These are phyloP conservation scores for Acacia crassicarpa DNA, from an alignment of 306 rosid species.

Conservation along the genomic window DNA sequence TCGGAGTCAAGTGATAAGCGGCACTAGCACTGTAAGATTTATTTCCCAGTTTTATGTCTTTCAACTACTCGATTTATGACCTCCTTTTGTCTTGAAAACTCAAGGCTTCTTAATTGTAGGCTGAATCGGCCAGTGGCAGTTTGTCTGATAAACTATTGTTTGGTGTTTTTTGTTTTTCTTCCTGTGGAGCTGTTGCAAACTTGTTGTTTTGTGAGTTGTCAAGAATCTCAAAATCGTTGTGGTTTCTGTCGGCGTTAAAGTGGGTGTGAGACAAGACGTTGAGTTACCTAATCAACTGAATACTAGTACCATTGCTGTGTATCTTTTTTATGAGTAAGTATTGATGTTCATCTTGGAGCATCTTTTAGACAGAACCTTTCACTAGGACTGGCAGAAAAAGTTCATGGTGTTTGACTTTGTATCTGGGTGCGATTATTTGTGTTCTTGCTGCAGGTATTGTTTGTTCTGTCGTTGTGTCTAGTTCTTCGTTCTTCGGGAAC, in stretches of 20 bases:
- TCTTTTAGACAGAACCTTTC: not conserved
- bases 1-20: not conserved
- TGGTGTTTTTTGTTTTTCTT: not conserved
- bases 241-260: not conserved
- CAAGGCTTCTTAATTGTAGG: not conserved
- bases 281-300: not conserved
- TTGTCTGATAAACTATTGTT: not conserved
- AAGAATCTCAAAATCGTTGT: not conserved
- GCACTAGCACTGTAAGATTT: not conserved
- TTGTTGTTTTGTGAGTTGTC: not conserved
- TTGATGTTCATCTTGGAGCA: not conserved
- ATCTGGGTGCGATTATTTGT: not conserved
- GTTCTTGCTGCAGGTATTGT: not conserved
- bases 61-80: not conserved
- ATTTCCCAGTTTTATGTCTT: not conserved
- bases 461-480: not conserved
- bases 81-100: not conserved
- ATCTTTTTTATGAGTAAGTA: not conserved
- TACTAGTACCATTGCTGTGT: not conserved
- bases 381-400: not conserved
- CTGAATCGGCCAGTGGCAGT: not conserved
- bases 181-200: not conserved
- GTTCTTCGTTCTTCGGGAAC: not conserved
- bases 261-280: not conserved
- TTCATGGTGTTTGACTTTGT: not conserved